Evolutionary conservation across 2,329 filamentous ascomycete species (phyloP).

Genomic region (Fusarium paranaense): DNA sequence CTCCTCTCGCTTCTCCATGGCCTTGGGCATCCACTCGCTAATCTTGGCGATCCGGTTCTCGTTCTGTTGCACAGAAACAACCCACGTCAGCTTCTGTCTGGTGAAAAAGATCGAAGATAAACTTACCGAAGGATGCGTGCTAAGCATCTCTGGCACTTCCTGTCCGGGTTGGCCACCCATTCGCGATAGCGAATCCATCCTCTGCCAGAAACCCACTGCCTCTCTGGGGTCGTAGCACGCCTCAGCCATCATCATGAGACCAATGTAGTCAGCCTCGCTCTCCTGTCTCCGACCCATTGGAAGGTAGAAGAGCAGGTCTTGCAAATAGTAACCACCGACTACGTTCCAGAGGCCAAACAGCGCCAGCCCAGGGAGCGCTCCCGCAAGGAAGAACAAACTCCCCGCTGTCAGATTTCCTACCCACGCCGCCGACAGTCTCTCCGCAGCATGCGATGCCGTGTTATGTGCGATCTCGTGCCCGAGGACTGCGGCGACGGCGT

Average conservation of each 20-base stretch:
- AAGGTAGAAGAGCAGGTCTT: slow-evolving; percentile 73
- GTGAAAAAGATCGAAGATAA: neutral
- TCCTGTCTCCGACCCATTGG: slow-evolving; percentile 80
- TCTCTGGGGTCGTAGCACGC: slow-evolving; percentile 79
- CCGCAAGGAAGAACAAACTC: slow-evolving; percentile 62
- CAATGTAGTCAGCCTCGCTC: slow-evolving; percentile 84
- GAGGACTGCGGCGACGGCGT: slow-evolving; percentile 79
- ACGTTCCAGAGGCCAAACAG: slow-evolving; percentile 56
- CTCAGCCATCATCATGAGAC: slow-evolving; percentile 84
- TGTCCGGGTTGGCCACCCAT: slow-evolving; percentile 45
- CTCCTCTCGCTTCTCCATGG: slow-evolving; percentile 63
- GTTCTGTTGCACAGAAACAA: slow-evolving; percentile 55
- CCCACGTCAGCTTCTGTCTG: neutral
- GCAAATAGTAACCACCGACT: slow-evolving; percentile 58
- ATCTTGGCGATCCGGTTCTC: slow-evolving; percentile 75
- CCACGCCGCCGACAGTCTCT: slow-evolving; percentile 68
- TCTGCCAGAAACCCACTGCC: slow-evolving; percentile 74
- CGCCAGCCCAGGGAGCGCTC: slow-evolving; percentile 54
- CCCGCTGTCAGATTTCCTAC: slow-evolving; percentile 65
- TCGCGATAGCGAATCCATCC: slow-evolving; percentile 68
- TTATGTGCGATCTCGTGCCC: slow-evolving; percentile 86
- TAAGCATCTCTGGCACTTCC: slow-evolving; percentile 76
- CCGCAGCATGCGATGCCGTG: slow-evolving; percentile 74
- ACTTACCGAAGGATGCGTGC: slow-evolving; percentile 79
- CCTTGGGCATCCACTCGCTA: slow-evolving; percentile 69